Percentiles rank a stretch among this genome's conserved stretches.
These are phyloP conservation scores for Chiua virens DNA, from an alignment of 768 basidiomycete species.

Conservation along the genomic window DNA sequence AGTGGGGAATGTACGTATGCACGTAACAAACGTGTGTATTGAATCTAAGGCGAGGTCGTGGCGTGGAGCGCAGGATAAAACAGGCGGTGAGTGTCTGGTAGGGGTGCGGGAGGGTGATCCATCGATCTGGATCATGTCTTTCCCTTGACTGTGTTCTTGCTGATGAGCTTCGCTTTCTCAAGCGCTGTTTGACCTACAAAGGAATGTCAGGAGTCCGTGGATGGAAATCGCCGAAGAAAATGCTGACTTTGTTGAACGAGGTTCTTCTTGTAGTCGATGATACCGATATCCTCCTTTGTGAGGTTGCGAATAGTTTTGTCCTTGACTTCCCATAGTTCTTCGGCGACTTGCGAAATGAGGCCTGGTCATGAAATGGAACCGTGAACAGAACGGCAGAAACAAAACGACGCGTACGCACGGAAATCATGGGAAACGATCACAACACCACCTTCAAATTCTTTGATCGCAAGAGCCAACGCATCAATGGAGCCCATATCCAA, in stretches of 20 bases:
- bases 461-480: conserved; percentile 92
- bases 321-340: conserved; percentile 99
- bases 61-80: conserved; percentile 6
- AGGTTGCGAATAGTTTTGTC: conserved; percentile 91
- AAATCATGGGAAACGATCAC: conserved; percentile 99
- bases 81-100: conserved; percentile 6
- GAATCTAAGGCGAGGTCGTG: conserved; percentile 11
- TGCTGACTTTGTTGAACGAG: conserved; percentile 75
- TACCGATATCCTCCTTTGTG: conserved; percentile 86
- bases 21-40: conserved; percentile 12
- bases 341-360: conserved; percentile 95
- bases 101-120: neutral
- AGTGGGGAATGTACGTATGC: conserved; percentile 11
- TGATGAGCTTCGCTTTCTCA: conserved; percentile 92
- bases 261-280: conserved; percentile 90
- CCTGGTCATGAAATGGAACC: conserved; percentile 42
- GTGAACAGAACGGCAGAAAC: conserved; percentile 6
- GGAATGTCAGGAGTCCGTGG: conserved; percentile 1
- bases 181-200: conserved; percentile 73
- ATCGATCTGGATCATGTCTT: conserved; percentile 46
- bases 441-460: conserved; percentile 95
- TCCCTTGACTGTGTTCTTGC: conserved; percentile 75
- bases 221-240: neutral
- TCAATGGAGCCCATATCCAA: conserved; percentile 98
- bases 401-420: conserved; percentile 55